Evolutionary conservation across 352 stramenopile genomes (phyloP), one percentile per base, ranked within the genome.

Genomic region (Pythium oligandrum): DNA sequence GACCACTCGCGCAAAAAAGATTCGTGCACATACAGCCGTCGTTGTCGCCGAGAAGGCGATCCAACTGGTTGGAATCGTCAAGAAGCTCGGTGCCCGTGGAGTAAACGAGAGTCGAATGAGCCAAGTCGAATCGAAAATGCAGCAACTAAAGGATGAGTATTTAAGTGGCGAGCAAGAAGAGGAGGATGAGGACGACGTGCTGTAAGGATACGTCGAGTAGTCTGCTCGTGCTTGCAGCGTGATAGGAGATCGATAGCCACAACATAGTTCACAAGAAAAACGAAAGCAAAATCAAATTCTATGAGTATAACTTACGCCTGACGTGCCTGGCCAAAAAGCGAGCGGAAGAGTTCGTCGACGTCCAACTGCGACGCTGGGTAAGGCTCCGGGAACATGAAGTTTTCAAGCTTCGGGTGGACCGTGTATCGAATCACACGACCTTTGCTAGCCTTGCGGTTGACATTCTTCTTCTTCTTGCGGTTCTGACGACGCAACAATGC

Each of bases 371-470:
- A 71, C 39, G 71, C 74, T 4, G 75, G 72, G 51, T 88, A 88
- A 60, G 85, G 85, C 47, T 93, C 81, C 0, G 85, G 85, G 53
- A 93, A 95, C 85, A 93, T 95, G 45, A 95, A 95, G 64, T 95
- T 92, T 57, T 95, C 82, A 31, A 95, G 73, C 68, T 95, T 95
- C 0, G 85, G 81, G 63, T 93, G 81, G 35, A 93, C 83, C 7
- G 71, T 88, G 70, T 89, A 95, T 53, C 83, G 82, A 48, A 95
- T 57, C 55, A 87, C 71, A 33, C 85, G 81, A 40, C 85, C 85
- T 51, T 95, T 95, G 53, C 83, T 93, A 9, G 83, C 85, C 59
- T 93, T 93, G 58, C 85, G 85, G 68, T 95, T 93, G n/a, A 95
- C 81, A 9, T 67, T 51, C 75, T 92, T 91, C 54, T 82, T 86